Percentiles rank a stretch among this genome's conserved stretches.
Conservation (phyloP, 2,329 filamentous ascomycete genomes). For the Shiraia bambusicola region DNA sequence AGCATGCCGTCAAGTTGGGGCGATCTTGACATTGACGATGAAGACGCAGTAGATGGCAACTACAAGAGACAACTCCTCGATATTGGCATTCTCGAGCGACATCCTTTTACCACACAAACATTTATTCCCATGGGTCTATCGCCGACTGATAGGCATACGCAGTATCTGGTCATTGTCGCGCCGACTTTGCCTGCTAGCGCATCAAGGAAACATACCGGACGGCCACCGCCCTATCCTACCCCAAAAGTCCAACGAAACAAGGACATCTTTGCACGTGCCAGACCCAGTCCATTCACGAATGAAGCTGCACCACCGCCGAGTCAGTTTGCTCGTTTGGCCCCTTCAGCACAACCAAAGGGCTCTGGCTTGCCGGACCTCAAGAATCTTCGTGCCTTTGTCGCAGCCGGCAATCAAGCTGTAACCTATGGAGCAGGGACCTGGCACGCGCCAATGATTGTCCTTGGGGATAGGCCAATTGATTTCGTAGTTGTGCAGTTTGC, state of each 20-base stretch:
- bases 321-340: constrained; percentile 31
- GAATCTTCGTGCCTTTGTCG: constrained; percentile 74
- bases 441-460: constrained; percentile 94
- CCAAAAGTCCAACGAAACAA: constrained; percentile 29
- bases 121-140: constrained; percentile 74
- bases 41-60: constrained; percentile 30
- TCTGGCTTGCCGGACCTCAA: constrained; percentile 71
- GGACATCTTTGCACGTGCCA: constrained; percentile 47
- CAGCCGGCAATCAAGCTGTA: constrained; percentile 75
- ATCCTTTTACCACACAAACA: constrained; percentile 92
- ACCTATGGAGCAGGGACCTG: constrained; percentile 90
- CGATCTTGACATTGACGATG: constrained; percentile 38
- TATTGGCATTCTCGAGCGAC: constrained; percentile 78
- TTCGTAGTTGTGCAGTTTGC: constrained; percentile 84
- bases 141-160: constrained; percentile 47
- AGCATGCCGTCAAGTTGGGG: constrained; percentile 41
- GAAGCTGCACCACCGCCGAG: constrained; percentile 44
- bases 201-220: constrained; percentile 28
- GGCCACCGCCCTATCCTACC: constrained; percentile 48
- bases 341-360: constrained; percentile 44
- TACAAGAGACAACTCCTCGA: constrained; percentile 54
- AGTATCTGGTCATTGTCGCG: constrained; percentile 86
- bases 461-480: constrained; percentile 71
- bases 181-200: constrained; percentile 64
- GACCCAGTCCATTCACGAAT: constrained; percentile 55